A percentile compares a stretch with the other conserved stretches of the same genome.
phyloP scores from a whole-genome alignment of 805 yeast species.

The Spathaspora passalidarum region DNA sequence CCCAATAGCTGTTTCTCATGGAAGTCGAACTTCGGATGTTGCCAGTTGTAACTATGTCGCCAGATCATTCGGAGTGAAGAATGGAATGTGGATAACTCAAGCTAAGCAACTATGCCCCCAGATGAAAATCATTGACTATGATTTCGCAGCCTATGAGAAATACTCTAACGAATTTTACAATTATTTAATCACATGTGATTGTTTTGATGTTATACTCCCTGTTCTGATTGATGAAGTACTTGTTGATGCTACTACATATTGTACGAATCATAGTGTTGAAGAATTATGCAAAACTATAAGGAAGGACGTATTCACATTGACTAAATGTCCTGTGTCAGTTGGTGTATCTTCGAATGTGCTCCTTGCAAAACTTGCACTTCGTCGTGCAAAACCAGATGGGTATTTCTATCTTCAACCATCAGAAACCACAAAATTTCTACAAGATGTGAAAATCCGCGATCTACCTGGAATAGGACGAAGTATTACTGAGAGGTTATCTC shows the following conservation, averaged over 20 bases:
- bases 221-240: conserved; percentile 91
- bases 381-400: conserved; percentile 81
- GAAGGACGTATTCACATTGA: conserved; percentile 35
- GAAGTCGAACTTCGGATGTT: conserved; percentile 65
- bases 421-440: conserved; percentile 29
- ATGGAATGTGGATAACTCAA: conserved; percentile 85
- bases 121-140: conserved; percentile 62
- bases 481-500: conserved; percentile 44
- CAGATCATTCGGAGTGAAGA: conserved; percentile 67
- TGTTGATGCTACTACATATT: conserved; percentile 52
- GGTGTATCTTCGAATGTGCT: conserved; percentile 77
- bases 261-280: conserved; percentile 11
- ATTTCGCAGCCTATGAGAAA: conserved; percentile 68
- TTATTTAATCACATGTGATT: conserved; percentile 44
- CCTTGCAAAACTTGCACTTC: conserved; percentile 71
- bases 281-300: conserved; percentile 36
- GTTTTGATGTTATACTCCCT: conserved; percentile 59
- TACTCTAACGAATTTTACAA: conserved; percentile 66
- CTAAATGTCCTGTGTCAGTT: conserved; percentile 70
- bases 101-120: conserved; percentile 70
- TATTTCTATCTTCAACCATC: conserved; percentile 33
- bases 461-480: conserved; percentile 66
- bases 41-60: conserved; percentile 93
- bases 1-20: conserved; percentile 66
- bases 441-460: conserved; percentile 30